Evolutionary conservation across 495 filamentous ascomycete genomes (phyloP), one percentile per base, ranked within the genome.

Genomic region (Aspergillus olivimuriae): DNA sequence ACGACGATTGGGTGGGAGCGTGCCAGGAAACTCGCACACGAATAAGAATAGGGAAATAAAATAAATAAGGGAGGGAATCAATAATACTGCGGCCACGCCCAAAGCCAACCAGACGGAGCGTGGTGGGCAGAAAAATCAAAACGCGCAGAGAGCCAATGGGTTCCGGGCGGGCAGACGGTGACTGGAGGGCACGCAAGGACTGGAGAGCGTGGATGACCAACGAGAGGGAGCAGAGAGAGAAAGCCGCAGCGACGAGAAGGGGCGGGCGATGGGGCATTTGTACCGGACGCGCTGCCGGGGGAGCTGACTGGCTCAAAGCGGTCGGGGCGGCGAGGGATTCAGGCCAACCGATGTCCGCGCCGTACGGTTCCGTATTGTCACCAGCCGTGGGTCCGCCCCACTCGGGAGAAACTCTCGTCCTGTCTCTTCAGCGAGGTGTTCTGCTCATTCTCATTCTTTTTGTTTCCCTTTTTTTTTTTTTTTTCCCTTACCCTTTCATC

Each of bases 241-340:
- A 69, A 62, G 59, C 55, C 57, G 61, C 54, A 58, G 51, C 51
- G 51, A 57, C 35, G 39, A 65, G 61, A 61, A 67, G 62, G 52
- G 55, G 63, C 60, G 65, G 62, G 59, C 51, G 65, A 70, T 68
- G 65, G 66, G 61, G 67, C 64, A 70, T 69, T 69, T 73, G 65
- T 71, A 70, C 55, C 48, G 49, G 43, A 40, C n/a, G n/a, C n/a
- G n/a, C n/a, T n/a, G n/a, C n/a, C n/a, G n/a, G 32, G 52, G 54
- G 57, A 58, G 33, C 54, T 70, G 19, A 57, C 48, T 49, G 53
- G 52, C 36, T 51, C 47, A 47, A 35, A 55, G 48, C 48, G 44
- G 52, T 41, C 41, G 44, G 41, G 28, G 47, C 44, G 51, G 43
- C 35, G 36, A 46, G 19, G 34, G 34, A 49, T 48, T 49, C 48